phyloP scores from a whole-genome alignment of 2,329 filamentous ascomycete species.

The Aspergillus sp. region DNA sequence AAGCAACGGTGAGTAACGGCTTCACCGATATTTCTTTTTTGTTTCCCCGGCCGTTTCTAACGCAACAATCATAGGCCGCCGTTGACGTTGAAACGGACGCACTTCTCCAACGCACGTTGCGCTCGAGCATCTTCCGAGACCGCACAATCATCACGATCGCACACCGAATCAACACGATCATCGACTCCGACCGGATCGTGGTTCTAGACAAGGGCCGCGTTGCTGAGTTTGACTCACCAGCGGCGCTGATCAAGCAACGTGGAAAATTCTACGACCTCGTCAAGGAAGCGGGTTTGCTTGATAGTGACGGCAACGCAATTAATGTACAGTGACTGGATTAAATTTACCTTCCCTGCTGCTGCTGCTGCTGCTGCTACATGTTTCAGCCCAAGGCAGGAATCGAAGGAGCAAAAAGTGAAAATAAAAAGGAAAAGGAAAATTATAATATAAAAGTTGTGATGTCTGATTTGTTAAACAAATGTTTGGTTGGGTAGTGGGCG shows the following conservation, averaged over 20 bases:
- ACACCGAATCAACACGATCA: constrained; percentile 96
- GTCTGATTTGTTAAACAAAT: not conserved
- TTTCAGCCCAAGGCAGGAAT: not conserved
- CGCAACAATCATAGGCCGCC: constrained; percentile 50
- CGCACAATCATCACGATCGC: constrained; percentile 98
- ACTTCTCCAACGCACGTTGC: constrained; percentile 62
- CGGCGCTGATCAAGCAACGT: constrained; percentile 70
- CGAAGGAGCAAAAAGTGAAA: not conserved
- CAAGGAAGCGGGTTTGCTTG: constrained; percentile 78
- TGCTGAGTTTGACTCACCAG: constrained; percentile 87
- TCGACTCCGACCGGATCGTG: constrained; percentile 84
- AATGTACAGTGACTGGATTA: constrained; percentile 11
- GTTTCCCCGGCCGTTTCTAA: not conserved
- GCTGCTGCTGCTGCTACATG: no score
- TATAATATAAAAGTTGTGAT: constrained; percentile 4
- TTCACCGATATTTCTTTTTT: constrained; percentile 11
- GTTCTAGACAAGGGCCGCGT: constrained; percentile 90
- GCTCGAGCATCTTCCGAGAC: constrained; percentile 73
- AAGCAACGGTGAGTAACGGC: constrained; percentile 70
- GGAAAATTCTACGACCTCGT: constrained; percentile 88
- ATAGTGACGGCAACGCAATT: constrained; percentile 39
- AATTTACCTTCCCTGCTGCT: not conserved
- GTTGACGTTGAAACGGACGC: constrained; percentile 69
- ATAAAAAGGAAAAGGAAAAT: not conserved
- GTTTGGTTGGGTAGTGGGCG: not conserved